Evolutionary conservation across 345 rosid genomes (phyloP).

Genomic region (Salix udensis): DNA sequence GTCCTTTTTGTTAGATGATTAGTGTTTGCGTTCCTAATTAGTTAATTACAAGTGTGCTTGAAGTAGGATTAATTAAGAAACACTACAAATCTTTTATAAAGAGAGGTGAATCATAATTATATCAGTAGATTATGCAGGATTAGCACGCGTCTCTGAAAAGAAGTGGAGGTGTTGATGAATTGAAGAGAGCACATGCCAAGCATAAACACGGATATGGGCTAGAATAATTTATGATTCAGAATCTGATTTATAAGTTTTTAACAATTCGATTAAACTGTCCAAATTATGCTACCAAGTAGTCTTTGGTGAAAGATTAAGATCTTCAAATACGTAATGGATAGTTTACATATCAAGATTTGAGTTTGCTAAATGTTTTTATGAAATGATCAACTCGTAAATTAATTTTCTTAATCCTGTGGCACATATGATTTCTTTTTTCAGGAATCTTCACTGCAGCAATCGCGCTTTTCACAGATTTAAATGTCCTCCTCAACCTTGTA

Average conservation of each 20-base stretch:
- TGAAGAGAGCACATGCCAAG: conserved; percentile 21
- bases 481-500: conserved; percentile 69
- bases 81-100: neutral
- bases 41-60: neutral
- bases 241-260: too few relatives aligned
- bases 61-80: neutral
- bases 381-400: too few relatives aligned
- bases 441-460: conserved; percentile 80
- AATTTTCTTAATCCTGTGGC: neutral
- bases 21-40: neutral
- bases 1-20: neutral
- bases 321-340: too few relatives aligned
- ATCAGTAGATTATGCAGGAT: conserved; percentile 9
- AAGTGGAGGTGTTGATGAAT: conserved; percentile 7
- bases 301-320: too few relatives aligned
- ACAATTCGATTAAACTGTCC: too few relatives aligned
- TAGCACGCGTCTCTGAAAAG: neutral
- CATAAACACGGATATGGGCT: neutral
- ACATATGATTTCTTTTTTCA: conserved; percentile 26
- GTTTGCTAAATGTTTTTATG: neutral
- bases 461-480: conserved; percentile 73
- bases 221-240: too few relatives aligned
- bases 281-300: too few relatives aligned
- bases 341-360: too few relatives aligned
- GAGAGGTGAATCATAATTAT: neutral